These are phyloP conservation scores for Cenchrus americanus DNA, from an alignment of 176 grass and related monocot genomes.

Conservation along the genomic window DNA sequence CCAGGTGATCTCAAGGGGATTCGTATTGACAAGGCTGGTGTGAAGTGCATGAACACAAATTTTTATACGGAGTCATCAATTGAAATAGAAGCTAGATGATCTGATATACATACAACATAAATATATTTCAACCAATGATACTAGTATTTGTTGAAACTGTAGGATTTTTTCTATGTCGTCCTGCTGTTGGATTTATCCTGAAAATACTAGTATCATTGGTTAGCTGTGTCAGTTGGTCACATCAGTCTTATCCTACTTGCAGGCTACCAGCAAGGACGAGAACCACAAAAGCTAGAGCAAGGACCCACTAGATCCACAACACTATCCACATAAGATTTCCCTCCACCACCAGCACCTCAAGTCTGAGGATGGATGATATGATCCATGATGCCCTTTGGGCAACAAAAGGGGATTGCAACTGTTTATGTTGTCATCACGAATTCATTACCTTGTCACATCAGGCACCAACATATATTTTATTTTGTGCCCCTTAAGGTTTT, in stretches of 20 bases:
- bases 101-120: too few species aligned
- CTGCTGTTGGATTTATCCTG: background rate
- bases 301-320: conserved; percentile 46
- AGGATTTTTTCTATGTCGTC: background rate
- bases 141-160: background rate
- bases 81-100: too few species aligned
- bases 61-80: background rate
- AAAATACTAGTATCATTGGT: background rate
- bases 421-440: background rate
- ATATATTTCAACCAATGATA: background rate
- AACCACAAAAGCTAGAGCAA: conserved; percentile 30
- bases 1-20: conserved; percentile 4
- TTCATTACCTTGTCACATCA: conserved; percentile 35
- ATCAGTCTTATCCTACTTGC: conserved; percentile 34
- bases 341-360: background rate
- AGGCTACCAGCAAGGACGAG: background rate
- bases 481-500: background rate
- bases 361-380: conserved; percentile 13
- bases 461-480: conserved; percentile 15
- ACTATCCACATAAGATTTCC: conserved; percentile 46
- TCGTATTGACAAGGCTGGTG: background rate
- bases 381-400: background rate
- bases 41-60: background rate
- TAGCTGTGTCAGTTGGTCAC: conserved; percentile 30
- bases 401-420: background rate